phyloP scores from a whole-genome alignment of 2,329 filamentous ascomycete genomes.

The Chaetothyriales sp. region DNA sequence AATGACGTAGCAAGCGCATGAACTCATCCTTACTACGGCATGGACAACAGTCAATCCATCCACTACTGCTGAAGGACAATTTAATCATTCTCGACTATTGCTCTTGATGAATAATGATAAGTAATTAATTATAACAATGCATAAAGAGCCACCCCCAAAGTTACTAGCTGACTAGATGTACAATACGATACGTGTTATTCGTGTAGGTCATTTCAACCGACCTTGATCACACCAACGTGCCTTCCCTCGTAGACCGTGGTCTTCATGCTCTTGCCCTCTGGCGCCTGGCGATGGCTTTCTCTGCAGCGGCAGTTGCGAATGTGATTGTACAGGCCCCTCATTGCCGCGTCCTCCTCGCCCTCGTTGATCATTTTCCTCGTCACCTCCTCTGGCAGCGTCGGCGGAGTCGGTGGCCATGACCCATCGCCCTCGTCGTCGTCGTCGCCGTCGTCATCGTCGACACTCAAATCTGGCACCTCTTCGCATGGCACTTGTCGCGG shows the following conservation, averaged over 20 bases:
- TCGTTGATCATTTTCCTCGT: slow-evolving; percentile 7
- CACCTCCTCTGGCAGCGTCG: slow-evolving; percentile 9
- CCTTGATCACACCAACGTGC: background rate
- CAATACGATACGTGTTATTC: no score
- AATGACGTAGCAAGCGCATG: background rate
- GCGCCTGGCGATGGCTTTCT: background rate
- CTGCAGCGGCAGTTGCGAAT: slow-evolving; percentile 9
- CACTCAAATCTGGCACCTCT: slow-evolving; percentile 2
- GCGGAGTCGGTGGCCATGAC: slow-evolving; percentile 7
- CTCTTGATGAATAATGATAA: no score
- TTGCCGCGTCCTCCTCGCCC: slow-evolving; percentile 8
- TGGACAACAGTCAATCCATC: no score
- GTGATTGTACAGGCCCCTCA: slow-evolving; percentile 10
- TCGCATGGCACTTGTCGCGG: slow-evolving; percentile 4
- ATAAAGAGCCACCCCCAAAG: no score
- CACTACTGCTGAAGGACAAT: no score
- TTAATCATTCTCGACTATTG: no score
- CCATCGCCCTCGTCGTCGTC: slow-evolving; percentile 6
- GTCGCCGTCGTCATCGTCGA: no score
- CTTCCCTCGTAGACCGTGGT: background rate
- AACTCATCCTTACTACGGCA: no score
- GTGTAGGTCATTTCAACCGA: no score
- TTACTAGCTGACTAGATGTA: no score
- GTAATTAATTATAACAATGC: no score
- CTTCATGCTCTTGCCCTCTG: background rate